These are phyloP conservation scores for Geotrichum klebahnii DNA, from an alignment of 1,139 yeast species.

Conservation along the genomic window DNA sequence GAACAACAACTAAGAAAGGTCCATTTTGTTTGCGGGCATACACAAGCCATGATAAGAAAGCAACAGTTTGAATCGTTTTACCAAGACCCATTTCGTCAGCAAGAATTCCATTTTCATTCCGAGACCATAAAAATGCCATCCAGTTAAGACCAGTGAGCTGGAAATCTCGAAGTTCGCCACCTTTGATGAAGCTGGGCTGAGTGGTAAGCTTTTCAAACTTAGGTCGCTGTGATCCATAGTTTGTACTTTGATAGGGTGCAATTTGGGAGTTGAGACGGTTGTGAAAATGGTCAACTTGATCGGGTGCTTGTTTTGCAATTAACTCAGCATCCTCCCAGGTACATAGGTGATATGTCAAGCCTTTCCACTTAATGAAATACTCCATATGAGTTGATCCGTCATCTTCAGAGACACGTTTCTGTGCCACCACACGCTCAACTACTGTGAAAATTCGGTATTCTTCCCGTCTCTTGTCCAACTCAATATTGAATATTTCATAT, in stretches of 20 bases:
- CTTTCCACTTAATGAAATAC: constrained; percentile 89
- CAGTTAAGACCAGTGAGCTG: constrained; percentile 93
- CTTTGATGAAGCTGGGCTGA: constrained; percentile 84
- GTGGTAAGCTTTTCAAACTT: constrained; percentile 77
- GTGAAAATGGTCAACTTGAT: constrained; percentile 78
- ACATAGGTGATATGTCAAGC: constrained; percentile 89
- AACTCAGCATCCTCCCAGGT: constrained; percentile 95
- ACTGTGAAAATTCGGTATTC: constrained; percentile 77
- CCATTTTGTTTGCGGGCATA: constrained; percentile 77
- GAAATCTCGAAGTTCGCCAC: constrained; percentile 63
- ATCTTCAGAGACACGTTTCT: constrained; percentile 62
- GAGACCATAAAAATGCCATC: constrained; percentile 78
- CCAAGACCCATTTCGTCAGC: constrained; percentile 99
- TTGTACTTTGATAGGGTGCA: constrained; percentile 74
- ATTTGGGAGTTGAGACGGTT: constrained; percentile 77
- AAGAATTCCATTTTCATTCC: constrained; percentile 79
- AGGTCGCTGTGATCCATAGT: constrained; percentile 75
- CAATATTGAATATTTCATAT: constrained; percentile 87
- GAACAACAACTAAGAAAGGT: constrained; percentile 88
- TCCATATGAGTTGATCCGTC: constrained; percentile 66
- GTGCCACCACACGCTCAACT: constrained; percentile 86
- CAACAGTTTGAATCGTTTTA: constrained; percentile 50
- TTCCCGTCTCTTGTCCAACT: constrained; percentile 76
- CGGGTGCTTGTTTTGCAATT: constrained; percentile 80
- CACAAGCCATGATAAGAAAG: constrained; percentile 76